Conservation (phyloP, 1,284 basidiomycete species). For the Agaricales sp. region DNA sequence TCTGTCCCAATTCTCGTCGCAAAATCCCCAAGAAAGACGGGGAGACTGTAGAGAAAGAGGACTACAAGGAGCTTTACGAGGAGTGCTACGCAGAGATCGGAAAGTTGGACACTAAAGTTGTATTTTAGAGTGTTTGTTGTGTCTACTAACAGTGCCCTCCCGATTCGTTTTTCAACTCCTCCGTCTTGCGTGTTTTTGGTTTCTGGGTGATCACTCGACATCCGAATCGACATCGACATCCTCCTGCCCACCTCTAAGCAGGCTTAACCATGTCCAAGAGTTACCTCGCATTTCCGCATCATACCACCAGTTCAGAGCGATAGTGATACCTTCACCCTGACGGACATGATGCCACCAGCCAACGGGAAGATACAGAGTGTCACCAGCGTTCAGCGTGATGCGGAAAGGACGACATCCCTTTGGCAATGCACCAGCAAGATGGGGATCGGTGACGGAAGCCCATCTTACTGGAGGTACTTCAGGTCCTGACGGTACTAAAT, state of each 20-base stretch:
- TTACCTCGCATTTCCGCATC: conserved; percentile 58
- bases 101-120: conserved; percentile 65
- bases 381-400: conserved; percentile 58
- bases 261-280: not conserved
- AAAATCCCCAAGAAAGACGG: conserved; percentile 61
- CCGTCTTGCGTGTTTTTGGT: no score
- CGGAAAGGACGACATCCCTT: conserved; percentile 49
- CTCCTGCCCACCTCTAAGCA: not conserved
- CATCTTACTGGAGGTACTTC: conserved; percentile 46
- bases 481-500: conserved; percentile 33
- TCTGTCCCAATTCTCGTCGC: conserved; percentile 73
- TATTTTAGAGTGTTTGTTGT: not conserved
- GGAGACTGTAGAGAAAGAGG: conserved; percentile 60
- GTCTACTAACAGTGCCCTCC: not conserved
- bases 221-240: no score
- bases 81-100: conserved; percentile 81
- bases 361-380: conserved; percentile 81
- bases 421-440: conserved; percentile 31
- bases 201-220: no score
- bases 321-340: conserved; percentile 48
- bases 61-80: conserved; percentile 77
- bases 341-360: conserved; percentile 89
- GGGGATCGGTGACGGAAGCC: conserved; percentile 61
- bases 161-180: no score
- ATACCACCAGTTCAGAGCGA: conserved; percentile 88